These are phyloP conservation scores for Pseudomonodictys pantanalensis DNA, from an alignment of 495 filamentous ascomycete species.

Conservation along the genomic window DNA sequence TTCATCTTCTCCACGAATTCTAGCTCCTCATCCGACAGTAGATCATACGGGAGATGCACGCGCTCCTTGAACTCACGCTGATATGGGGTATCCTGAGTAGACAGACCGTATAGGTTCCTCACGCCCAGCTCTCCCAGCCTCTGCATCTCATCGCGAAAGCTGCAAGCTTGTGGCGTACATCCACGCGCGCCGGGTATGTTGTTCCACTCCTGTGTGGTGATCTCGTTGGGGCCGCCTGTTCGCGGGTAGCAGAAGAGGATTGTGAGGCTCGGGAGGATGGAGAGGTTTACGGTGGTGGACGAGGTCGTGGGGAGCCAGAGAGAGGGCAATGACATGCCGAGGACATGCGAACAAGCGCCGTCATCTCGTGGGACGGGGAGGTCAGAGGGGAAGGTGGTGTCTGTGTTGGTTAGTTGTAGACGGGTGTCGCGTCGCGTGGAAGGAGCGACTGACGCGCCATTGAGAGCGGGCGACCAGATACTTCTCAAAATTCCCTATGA, in stretches of 20 bases:
- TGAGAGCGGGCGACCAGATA: too few relatives aligned
- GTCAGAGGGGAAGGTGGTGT: slow-evolving; percentile 16
- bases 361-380: slow-evolving; percentile 32
- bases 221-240: slow-evolving; percentile 30
- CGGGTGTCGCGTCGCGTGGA: too few relatives aligned
- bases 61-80: slow-evolving; percentile 34
- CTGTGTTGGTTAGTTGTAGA: not conserved
- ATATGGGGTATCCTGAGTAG: slow-evolving; percentile 33
- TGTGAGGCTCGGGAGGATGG: slow-evolving; percentile 29
- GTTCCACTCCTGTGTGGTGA: slow-evolving; percentile 28
- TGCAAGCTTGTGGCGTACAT: slow-evolving; percentile 40
- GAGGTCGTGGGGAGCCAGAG: slow-evolving; percentile 27
- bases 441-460: too few relatives aligned
- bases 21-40: slow-evolving; percentile 36
- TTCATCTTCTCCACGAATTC: slow-evolving; percentile 27
- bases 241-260: slow-evolving; percentile 33
- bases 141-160: slow-evolving; percentile 32
- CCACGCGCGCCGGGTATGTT: slow-evolving; percentile 35
- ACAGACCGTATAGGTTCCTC: slow-evolving; percentile 26
- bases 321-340: slow-evolving; percentile 14
- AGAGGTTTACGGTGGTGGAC: slow-evolving; percentile 24
- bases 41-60: slow-evolving; percentile 32
- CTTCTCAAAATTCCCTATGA: too few relatives aligned
- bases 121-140: slow-evolving; percentile 23
- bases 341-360: slow-evolving; percentile 33